phyloP scores from a whole-genome alignment of 1,284 basidiomycete species.

The Austropuccinia psidii region DNA sequence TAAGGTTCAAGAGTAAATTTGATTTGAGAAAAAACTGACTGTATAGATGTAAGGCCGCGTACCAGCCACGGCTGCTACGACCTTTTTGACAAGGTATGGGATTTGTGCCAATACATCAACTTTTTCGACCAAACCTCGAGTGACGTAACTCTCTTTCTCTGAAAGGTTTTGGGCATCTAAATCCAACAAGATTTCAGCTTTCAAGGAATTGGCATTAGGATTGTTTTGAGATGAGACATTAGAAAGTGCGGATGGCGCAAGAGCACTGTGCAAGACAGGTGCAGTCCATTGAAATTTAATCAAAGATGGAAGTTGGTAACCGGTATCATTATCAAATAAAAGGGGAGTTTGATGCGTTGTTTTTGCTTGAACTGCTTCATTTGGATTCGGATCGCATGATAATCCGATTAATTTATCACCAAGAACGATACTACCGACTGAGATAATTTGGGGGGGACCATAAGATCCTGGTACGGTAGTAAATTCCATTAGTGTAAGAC shows the following conservation, averaged over 20 bases:
- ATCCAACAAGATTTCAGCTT: slow-evolving; percentile 40
- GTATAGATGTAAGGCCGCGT: slow-evolving; percentile 83
- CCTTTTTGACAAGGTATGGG: slow-evolving; percentile 77
- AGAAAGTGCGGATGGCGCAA: neutral
- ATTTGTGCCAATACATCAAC: slow-evolving; percentile 95
- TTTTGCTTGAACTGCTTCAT: slow-evolving; percentile 62
- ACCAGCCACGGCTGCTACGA: slow-evolving; percentile 81
- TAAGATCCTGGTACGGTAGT: slow-evolving; percentile 57
- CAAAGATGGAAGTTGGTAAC: slow-evolving; percentile 67
- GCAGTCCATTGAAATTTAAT: slow-evolving; percentile 74
- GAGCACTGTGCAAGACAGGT: slow-evolving; percentile 51
- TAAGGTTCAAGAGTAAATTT: neutral
- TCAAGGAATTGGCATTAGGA: too few relatives aligned
- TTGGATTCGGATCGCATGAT: slow-evolving; percentile 63
- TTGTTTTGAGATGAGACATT: neutral
- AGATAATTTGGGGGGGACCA: slow-evolving; percentile 53
- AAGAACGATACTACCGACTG: slow-evolving; percentile 73
- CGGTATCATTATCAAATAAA: slow-evolving; percentile 64
- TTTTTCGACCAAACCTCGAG: slow-evolving; percentile 82
- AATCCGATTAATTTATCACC: slow-evolving; percentile 66
- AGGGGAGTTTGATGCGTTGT: slow-evolving; percentile 61
- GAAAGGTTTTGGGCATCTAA: slow-evolving; percentile 57
- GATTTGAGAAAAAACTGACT: neutral
- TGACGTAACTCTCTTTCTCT: slow-evolving; percentile 55
- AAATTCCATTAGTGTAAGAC: slow-evolving; percentile 93